Evolutionary conservation across 257 asterid genomes (phyloP).

Genomic region (Fraxinus anomala): DNA sequence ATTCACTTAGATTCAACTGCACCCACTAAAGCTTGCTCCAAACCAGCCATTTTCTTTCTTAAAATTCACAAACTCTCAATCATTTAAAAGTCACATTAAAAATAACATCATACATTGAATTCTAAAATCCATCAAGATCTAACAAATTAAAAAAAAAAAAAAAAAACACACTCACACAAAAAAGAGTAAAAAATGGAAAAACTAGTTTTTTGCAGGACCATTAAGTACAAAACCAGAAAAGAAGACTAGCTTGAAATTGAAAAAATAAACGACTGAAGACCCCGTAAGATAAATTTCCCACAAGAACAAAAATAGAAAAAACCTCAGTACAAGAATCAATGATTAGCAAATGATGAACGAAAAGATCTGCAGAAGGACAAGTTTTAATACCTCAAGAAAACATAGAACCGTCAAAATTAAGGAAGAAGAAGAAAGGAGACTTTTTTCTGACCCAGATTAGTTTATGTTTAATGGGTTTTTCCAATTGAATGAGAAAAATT

Average conservation of each 20-base stretch:
- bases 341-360: conserved; percentile 33
- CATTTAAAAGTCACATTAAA: conserved; percentile 16
- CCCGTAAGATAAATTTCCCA: conserved; percentile 28
- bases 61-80: conserved; percentile 1
- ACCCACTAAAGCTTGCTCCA: neutral
- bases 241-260: conserved; percentile 24
- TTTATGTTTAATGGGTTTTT: conserved; percentile 15
- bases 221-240: conserved; percentile 16
- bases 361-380: conserved; percentile 11
- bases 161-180: neutral
- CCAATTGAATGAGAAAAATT: neutral
- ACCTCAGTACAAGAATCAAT: conserved; percentile 27
- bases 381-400: conserved; percentile 36
- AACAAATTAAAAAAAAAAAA: conserved; percentile 21
- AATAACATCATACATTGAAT: conserved; percentile 12
- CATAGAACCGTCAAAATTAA: conserved; percentile 31
- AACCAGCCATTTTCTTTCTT: conserved; percentile 11
- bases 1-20: conserved; percentile 3
- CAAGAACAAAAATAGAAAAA: neutral
- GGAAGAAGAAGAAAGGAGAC: conserved; percentile 22
- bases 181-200: neutral
- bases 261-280: conserved; percentile 31
- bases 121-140: conserved; percentile 37
- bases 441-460: conserved; percentile 32
- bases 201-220: conserved; percentile 32